A percentile compares a stretch with the other conserved stretches of the same genome.
These are phyloP conservation scores for Phytophthora ramorum DNA, from an alignment of 352 stramenopile species.

Conservation along the genomic window DNA sequence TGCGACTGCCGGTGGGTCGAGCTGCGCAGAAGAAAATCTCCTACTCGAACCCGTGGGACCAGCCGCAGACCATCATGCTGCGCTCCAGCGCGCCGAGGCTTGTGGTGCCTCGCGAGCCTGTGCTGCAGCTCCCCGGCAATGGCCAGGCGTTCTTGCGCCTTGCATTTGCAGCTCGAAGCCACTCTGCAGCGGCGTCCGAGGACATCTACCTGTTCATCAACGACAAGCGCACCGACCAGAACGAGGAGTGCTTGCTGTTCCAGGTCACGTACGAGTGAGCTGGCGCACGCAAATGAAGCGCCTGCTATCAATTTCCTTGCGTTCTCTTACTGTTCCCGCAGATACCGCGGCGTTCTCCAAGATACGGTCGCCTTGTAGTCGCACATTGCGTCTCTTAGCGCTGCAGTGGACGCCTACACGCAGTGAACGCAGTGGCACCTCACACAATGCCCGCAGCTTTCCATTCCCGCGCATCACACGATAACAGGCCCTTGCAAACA, in stretches of 20 bases:
- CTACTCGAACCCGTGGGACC: constrained; percentile 94
- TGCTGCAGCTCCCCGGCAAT: constrained; percentile 59
- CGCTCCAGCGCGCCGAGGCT: constrained; percentile 78
- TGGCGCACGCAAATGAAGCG: not conserved
- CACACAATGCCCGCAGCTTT: not conserved
- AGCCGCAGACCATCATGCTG: constrained; percentile 82
- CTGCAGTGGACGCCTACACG: not conserved
- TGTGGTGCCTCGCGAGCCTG: constrained; percentile 73
- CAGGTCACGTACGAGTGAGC: constrained; percentile 67
- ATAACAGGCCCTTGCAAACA: too few species aligned
- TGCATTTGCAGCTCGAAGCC: constrained; percentile 41
- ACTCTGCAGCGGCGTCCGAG: constrained; percentile 22
- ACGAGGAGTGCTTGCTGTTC: constrained; percentile 94
- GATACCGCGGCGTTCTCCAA: not conserved
- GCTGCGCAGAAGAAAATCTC: constrained; percentile 92
- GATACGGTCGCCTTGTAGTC: not conserved
- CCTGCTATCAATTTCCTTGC: not conserved
- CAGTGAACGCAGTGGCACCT: not conserved
- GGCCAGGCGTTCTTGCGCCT: constrained; percentile 66
- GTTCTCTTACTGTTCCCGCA: not conserved
- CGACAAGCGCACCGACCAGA: constrained; percentile 89
- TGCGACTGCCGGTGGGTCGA: constrained; percentile 65
- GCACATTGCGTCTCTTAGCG: not conserved
- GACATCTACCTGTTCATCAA: constrained; percentile 94
- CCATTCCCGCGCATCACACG: too few species aligned